Percentiles rank a stretch among this genome's conserved stretches.
Evolutionary conservation across 306 rosid species (phyloP).

Genomic region (Malus sieversii): DNA sequence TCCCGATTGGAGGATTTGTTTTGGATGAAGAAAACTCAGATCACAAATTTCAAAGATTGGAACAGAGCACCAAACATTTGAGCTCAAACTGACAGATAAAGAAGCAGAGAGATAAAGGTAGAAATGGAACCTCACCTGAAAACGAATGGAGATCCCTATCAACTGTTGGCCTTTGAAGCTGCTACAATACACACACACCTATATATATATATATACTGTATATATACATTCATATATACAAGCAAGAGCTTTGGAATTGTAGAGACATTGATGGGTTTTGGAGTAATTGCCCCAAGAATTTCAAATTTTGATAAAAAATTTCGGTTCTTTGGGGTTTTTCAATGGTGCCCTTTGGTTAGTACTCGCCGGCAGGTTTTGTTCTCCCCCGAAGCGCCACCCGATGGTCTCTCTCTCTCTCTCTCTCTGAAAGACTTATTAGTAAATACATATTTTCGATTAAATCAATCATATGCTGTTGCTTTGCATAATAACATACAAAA

Average conservation of each 20-base stretch:
- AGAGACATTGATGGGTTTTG: neutral
- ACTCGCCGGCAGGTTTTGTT: conserved; percentile 4
- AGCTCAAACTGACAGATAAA: neutral
- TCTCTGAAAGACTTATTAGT: neutral
- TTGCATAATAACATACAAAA: no score
- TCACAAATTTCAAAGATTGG: neutral
- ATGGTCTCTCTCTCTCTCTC: neutral
- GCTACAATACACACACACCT: neutral
- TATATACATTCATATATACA: conserved; percentile 3
- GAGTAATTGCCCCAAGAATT: neutral
- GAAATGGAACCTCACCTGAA: conserved; percentile 28
- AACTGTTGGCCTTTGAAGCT: conserved; percentile 17
- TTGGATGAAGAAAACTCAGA: neutral
- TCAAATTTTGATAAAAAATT: neutral
- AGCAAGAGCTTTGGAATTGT: neutral
- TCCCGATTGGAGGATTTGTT: neutral
- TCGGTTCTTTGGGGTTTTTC: neutral
- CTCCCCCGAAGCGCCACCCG: conserved; percentile 8
- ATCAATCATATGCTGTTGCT: neutral
- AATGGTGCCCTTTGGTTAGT: neutral
- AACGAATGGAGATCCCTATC: conserved; percentile 38
- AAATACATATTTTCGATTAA: neutral
- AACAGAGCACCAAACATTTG: neutral
- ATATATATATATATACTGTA: neutral
- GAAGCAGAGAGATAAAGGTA: conserved; percentile 10